Evolutionary conservation across 2,329 filamentous ascomycete species (phyloP).

Genomic region (Aureobasidium sp.): DNA sequence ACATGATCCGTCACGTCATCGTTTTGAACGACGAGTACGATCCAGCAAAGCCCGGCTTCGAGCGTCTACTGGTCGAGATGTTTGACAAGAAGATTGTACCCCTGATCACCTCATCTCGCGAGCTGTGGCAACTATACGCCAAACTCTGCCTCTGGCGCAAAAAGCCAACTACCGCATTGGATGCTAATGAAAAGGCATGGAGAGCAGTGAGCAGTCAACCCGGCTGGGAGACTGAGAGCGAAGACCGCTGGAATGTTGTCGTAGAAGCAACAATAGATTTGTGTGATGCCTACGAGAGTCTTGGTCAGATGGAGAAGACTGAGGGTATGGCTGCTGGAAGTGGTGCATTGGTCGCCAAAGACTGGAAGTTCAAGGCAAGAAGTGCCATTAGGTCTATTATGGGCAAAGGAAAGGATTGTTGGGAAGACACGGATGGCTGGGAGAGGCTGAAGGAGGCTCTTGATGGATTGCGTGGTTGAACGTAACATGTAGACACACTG

Average conservation of each 20-base stretch:
- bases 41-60: constrained; percentile 38
- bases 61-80: constrained; percentile 59
- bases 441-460: constrained; percentile 44
- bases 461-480: constrained; percentile 18
- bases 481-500: neutral
- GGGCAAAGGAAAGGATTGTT: constrained; percentile 69
- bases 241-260: constrained; percentile 60
- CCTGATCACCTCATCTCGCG: constrained; percentile 69
- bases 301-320: constrained; percentile 42
- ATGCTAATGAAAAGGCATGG: constrained; percentile 86
- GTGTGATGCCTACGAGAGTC: constrained; percentile 74
- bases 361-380: constrained; percentile 83
- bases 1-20: constrained; percentile 64
- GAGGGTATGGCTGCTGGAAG: constrained; percentile 42
- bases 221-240: constrained; percentile 48
- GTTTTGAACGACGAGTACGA: constrained; percentile 38
- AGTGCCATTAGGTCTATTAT: constrained; percentile 77
- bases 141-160: constrained; percentile 65
- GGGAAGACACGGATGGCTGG: constrained; percentile 72
- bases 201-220: constrained; percentile 55
- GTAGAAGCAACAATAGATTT: constrained; percentile 73
- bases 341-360: constrained; percentile 58
- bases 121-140: constrained; percentile 68
- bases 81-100: constrained; percentile 69
- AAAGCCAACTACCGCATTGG: constrained; percentile 63